Evolutionary conservation across 306 rosid species (phyloP), one percentile per base, ranked within the genome.

Genomic region (Dalbergia cultrata): DNA sequence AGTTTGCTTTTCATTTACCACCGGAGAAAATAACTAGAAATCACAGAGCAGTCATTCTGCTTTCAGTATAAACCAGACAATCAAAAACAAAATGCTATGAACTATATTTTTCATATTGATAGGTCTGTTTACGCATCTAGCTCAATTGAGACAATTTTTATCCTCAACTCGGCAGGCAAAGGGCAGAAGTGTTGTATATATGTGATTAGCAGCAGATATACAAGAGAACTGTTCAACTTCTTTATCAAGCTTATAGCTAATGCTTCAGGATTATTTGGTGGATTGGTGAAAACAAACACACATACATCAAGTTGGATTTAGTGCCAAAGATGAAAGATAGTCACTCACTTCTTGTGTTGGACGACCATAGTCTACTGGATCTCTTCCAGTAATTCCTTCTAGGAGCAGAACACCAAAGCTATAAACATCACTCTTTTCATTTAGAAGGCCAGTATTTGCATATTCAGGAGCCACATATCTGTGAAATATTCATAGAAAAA

Each of bases 401-500:
- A 94, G 85, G 63, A 94, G 90, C 83, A 94, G 72, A 81, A 94
- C 97, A 31, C 98, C 98, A 67, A 90, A 94, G 88, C 98, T 94
- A 87, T 94, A 94, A 63, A 94, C 94, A 80, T 94, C 98, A 57
- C 98, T 94, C 83, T 94, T 94, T 78, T 92, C 98, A 84, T 94
- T 94, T 72, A 94, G 79, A 77, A 94, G 98, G 61, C 98, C 98
- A 6, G 92, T 88, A 76, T 94, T 94, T 74, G 98, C 98, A 81
- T 94, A 94, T 81, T 94, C 98, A 61, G 97, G 98, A 53, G 98
- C 98, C 50, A 94, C 98, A 2, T 92, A 94, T 70, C 98, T 94
- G 89, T 14, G 64, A 70, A 84, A 67, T 31, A 74, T 83, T 74
- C 14, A 53, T 17, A 49, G 52, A 16, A 69, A 18, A 12, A 53